phyloP scores from a whole-genome alignment of 202 grass and related monocot genomes.

The Saccharum hybrid region DNA sequence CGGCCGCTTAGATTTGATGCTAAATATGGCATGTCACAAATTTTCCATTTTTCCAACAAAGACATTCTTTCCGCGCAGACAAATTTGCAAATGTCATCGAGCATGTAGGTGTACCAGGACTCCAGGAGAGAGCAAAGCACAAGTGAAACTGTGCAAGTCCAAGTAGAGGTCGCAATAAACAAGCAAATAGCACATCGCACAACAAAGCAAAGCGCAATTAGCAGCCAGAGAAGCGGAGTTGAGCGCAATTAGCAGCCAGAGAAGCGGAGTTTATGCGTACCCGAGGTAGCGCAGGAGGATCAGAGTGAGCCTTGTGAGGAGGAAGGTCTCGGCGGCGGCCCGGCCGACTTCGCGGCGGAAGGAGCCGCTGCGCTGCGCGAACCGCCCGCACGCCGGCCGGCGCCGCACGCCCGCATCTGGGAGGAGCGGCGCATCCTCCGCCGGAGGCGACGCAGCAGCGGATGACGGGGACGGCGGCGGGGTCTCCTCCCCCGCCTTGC shows the following conservation, averaged over 20 bases:
- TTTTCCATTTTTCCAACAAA: neutral
- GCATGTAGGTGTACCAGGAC: neutral
- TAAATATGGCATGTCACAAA: constrained; percentile 11
- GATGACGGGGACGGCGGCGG: constrained; percentile 25
- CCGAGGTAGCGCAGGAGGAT: constrained; percentile 91
- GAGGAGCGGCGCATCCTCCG: constrained; percentile 60
- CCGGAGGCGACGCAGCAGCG: neutral
- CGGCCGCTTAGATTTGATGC: too few species aligned
- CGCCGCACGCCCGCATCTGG: constrained; percentile 53
- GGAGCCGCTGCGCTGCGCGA: constrained; percentile 51
- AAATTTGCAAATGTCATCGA: neutral
- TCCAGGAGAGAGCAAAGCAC: neutral
- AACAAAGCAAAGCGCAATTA: neutral
- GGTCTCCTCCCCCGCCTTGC: constrained; percentile 27
- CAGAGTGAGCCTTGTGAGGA: constrained; percentile 76
- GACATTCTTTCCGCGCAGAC: neutral
- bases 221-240: neutral
- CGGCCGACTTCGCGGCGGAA: constrained; percentile 75
- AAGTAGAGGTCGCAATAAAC: neutral
- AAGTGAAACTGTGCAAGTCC: neutral
- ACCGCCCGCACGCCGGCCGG: constrained; percentile 46
- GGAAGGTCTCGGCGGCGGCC: constrained; percentile 87
- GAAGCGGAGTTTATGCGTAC: constrained; percentile 44
- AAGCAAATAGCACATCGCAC: neutral
- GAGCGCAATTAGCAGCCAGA: neutral